Evolutionary conservation across 108 stramenopile genomes (phyloP).

Genomic region (Skeletonema potamos): DNA sequence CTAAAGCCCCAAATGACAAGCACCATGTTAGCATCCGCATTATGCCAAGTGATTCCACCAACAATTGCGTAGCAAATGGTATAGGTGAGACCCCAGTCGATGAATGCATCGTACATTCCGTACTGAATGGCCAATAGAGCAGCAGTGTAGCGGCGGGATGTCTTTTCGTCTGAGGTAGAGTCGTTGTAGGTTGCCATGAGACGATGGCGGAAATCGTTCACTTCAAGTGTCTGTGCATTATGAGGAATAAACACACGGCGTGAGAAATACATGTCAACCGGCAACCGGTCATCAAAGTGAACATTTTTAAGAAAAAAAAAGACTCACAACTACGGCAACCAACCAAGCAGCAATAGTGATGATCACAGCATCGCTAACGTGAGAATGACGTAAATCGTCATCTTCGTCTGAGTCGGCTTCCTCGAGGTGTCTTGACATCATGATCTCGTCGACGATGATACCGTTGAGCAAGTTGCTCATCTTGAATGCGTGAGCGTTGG

Average conservation of each 20-base stretch:
- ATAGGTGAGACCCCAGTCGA: conserved; percentile 28
- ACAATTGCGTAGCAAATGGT: conserved; percentile 19
- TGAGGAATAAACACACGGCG: neutral
- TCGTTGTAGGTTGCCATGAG: neutral
- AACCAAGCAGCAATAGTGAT: conserved; percentile 11
- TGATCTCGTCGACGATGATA: neutral
- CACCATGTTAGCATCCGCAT: conserved; percentile 26
- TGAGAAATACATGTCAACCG: neutral
- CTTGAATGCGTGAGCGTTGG: neutral
- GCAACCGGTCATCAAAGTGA: neutral
- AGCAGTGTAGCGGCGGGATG: conserved; percentile 5
- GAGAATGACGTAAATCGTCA: neutral
- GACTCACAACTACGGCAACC: conserved; percentile 3
- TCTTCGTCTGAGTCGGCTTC: neutral
- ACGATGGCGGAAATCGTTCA: conserved; percentile 29
- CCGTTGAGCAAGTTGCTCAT: neutral
- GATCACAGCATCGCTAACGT: conserved; percentile 1
- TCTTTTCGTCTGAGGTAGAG: neutral
- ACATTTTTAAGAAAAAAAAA: neutral
- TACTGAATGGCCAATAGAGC: conserved; percentile 24
- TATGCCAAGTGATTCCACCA: conserved; percentile 21
- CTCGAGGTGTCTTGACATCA: neutral
- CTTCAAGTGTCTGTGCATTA: conserved; percentile 14
- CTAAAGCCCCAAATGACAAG: conserved; percentile 29
- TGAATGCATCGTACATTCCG: conserved; percentile 27